Percentiles rank a stretch among this genome's conserved stretches.
Conservation (phyloP, 1,139 yeast species). For the Candida dubliniensis region DNA sequence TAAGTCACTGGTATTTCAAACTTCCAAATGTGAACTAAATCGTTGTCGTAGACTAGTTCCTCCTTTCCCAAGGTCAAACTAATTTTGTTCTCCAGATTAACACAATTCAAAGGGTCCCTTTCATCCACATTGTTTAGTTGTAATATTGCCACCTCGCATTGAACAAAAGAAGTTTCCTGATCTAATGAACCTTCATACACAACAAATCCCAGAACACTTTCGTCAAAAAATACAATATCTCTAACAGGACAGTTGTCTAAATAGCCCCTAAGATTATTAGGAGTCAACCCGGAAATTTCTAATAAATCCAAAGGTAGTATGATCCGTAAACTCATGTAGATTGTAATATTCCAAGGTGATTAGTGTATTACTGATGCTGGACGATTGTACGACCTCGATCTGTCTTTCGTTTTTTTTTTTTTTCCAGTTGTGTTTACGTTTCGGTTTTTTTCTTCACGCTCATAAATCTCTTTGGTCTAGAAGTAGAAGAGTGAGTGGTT, state of each 20-base stretch:
- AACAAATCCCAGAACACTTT: conserved; percentile 35
- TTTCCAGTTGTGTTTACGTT: too few species aligned
- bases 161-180: conserved; percentile 17
- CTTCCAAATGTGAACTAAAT: conserved; percentile 28
- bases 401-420: neutral
- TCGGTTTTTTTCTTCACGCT: too few species aligned
- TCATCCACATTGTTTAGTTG: conserved; percentile 26
- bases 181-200: conserved; percentile 18
- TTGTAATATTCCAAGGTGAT: neutral
- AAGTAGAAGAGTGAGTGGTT: too few species aligned
- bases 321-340: conserved; percentile 12
- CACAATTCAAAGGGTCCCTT: conserved; percentile 1
- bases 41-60: conserved; percentile 8
- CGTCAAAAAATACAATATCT: conserved; percentile 36
- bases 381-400: neutral
- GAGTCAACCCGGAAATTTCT: neutral
- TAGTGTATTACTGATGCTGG: neutral
- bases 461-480: too few species aligned
- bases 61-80: conserved; percentile 4
- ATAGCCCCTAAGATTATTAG: neutral
- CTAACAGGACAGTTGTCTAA: conserved; percentile 1
- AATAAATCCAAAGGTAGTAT: conserved; percentile 10
- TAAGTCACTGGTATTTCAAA: conserved; percentile 37
- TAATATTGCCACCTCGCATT: conserved; percentile 27
- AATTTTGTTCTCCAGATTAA: conserved; percentile 5